Evolutionary conservation across 2,329 filamentous ascomycete species (phyloP).

Genomic region (Colletotrichum aenigma): DNA sequence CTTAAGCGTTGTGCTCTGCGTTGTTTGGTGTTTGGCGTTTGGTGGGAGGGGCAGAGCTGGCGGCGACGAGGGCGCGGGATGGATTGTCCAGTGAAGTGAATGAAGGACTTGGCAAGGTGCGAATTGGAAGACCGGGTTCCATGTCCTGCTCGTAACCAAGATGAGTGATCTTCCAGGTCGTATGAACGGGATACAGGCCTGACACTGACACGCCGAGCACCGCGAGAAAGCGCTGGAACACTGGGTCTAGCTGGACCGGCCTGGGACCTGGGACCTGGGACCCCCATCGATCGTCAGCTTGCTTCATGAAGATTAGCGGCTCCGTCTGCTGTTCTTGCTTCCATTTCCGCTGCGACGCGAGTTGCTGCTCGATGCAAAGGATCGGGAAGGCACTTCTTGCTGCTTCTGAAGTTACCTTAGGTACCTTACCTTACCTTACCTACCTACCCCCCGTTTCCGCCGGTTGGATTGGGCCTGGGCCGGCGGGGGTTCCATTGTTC

Average conservation of each 20-base stretch:
- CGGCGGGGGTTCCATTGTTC: not conserved
- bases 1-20: constrained; percentile 5
- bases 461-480: not conserved
- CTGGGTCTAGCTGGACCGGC: not conserved
- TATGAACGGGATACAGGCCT: not conserved
- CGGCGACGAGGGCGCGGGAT: not conserved
- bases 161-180: not conserved
- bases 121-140: not conserved
- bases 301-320: constrained; percentile 10
- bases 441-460: not conserved
- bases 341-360: not conserved
- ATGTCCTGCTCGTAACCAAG: not conserved
- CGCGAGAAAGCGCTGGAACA: constrained; percentile 1
- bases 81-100: not conserved
- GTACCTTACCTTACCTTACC: not conserved
- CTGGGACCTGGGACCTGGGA: not conserved
- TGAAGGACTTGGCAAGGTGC: not conserved
- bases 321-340: not conserved
- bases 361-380: not conserved
- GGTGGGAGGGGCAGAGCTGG: not conserved
- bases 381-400: not conserved
- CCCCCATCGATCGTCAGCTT: not conserved
- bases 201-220: not conserved
- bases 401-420: not conserved
- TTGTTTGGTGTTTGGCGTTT: not conserved